Conservation (phyloP, 2,329 filamentous ascomycete genomes). For the Aureobasidium sp. region DNA sequence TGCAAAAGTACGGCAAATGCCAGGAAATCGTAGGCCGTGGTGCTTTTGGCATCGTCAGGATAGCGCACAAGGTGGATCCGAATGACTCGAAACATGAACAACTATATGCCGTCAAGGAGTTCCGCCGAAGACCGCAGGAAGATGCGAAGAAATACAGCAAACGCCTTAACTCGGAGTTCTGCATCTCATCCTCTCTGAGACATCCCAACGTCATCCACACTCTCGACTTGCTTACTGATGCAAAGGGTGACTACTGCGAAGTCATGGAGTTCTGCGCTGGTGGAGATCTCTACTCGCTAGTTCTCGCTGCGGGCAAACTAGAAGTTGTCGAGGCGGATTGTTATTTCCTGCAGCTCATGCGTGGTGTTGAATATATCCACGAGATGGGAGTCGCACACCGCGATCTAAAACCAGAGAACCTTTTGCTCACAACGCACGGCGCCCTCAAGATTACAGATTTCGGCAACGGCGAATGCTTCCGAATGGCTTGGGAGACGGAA, state of each 20-base stretch:
- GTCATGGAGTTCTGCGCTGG: constrained; percentile 99
- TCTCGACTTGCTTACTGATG: constrained; percentile 85
- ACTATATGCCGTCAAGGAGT: constrained; percentile 96
- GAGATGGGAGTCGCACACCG: constrained; percentile 98
- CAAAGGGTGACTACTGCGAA: constrained; percentile 96
- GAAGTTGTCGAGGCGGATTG: constrained; percentile 91
- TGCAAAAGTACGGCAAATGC: constrained; percentile 97
- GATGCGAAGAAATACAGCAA: constrained; percentile 98
- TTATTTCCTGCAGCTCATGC: constrained; percentile 99
- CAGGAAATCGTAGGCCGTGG: constrained; percentile 94
- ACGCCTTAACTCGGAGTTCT: constrained; percentile 92
- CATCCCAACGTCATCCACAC: constrained; percentile 99
- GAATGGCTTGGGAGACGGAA: constrained; percentile 98
- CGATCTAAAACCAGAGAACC: constrained; percentile 92
- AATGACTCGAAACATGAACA: constrained; percentile 70
- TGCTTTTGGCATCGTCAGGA: constrained; percentile 93
- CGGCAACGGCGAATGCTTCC: constrained; percentile 97
- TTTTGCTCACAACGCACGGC: constrained; percentile 85
- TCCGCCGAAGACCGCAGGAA: constrained; percentile 86
- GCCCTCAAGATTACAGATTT: constrained; percentile 97
- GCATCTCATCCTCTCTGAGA: constrained; percentile 91
- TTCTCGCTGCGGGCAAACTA: constrained; percentile 83
- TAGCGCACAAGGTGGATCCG: constrained; percentile 89
- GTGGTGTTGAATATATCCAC: constrained; percentile 97
- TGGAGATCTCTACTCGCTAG: constrained; percentile 88